These are phyloP conservation scores for Venustampulla echinocandica DNA, from an alignment of 495 filamentous ascomycete genomes.

Conservation along the genomic window DNA sequence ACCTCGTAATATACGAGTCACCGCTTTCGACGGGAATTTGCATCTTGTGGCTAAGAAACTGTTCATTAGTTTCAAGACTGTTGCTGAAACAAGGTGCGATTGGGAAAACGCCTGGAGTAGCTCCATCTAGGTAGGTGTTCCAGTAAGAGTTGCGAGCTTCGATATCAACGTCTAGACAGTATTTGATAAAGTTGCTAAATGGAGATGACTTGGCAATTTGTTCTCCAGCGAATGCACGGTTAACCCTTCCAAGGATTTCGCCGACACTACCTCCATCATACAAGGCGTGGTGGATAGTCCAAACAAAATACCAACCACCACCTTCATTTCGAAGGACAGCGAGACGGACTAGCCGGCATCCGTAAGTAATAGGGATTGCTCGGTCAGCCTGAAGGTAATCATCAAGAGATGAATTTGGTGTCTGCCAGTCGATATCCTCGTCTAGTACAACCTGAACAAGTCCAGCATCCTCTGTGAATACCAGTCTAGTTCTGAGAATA, in stretches of 20 bases:
- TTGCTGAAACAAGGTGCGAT: no score
- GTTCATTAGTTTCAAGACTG: not conserved
- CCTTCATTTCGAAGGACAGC: not conserved
- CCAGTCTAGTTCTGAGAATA: constrained; percentile 47
- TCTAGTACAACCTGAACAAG: constrained; percentile 44
- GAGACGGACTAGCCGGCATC: not conserved
- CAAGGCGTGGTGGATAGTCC: constrained; percentile 57
- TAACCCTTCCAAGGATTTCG: constrained; percentile 30
- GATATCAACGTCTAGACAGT: not conserved
- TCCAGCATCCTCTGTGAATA: constrained; percentile 33
- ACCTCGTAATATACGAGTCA: not conserved
- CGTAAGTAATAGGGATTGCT: not conserved
- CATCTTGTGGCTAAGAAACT: not conserved
- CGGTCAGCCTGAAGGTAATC: not conserved
- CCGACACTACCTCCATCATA: constrained; percentile 62
- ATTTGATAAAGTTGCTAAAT: constrained; percentile 1
- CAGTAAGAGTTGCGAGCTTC: not conserved
- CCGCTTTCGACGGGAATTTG: not conserved
- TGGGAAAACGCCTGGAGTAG: constrained; percentile 7
- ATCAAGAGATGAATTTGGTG: not conserved
- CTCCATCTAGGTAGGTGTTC: not conserved
- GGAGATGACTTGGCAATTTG: not conserved
- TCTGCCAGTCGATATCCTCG: not conserved
- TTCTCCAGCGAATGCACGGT: not conserved
- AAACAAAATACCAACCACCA: constrained; percentile 34